phyloP scores from a whole-genome alignment of 805 yeast species.

The Yamadazyma tumulicola region DNA sequence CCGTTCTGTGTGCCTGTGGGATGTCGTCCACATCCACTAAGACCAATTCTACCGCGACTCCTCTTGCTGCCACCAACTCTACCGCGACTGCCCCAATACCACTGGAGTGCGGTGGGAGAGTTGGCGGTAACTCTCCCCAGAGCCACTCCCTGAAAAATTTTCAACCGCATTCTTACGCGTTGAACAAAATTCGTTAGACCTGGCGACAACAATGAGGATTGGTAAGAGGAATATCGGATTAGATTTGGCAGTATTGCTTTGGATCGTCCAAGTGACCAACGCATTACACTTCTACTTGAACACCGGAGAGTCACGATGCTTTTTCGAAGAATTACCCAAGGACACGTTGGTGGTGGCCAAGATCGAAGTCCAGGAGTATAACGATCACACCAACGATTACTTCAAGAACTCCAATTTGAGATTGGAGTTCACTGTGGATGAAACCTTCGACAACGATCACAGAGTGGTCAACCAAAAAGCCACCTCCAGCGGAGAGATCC shows the following conservation, averaged over 20 bases:
- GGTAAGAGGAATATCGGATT: no score
- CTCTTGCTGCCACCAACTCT: no score
- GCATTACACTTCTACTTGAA: constrained; percentile 78
- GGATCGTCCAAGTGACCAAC: constrained; percentile 16
- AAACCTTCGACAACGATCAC: constrained; percentile 78
- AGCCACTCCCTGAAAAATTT: no score
- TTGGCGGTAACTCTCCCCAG: no score
- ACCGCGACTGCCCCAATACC: no score
- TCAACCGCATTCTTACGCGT: no score
- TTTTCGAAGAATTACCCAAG: constrained; percentile 73
- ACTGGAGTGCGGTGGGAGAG: no score
- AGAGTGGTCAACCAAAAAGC: constrained; percentile 69
- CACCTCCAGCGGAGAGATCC: constrained; percentile 59
- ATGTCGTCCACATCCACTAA: no score
- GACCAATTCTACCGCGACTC: no score
- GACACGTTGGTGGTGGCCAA: constrained; percentile 78
- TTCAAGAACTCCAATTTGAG: constrained; percentile 53
- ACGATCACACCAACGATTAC: constrained; percentile 44
- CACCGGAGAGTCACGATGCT: constrained; percentile 76
- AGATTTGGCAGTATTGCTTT: constrained; percentile 9
- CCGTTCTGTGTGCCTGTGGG: no score
- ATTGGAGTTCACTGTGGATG: constrained; percentile 65
- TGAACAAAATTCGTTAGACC: no score
- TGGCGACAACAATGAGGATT: no score
- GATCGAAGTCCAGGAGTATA: constrained; percentile 65